A percentile compares a stretch with the other conserved stretches of the same genome.
Evolutionary conservation across 2,329 filamentous ascomycete species (phyloP).

Genomic region (Alternaria sp.): DNA sequence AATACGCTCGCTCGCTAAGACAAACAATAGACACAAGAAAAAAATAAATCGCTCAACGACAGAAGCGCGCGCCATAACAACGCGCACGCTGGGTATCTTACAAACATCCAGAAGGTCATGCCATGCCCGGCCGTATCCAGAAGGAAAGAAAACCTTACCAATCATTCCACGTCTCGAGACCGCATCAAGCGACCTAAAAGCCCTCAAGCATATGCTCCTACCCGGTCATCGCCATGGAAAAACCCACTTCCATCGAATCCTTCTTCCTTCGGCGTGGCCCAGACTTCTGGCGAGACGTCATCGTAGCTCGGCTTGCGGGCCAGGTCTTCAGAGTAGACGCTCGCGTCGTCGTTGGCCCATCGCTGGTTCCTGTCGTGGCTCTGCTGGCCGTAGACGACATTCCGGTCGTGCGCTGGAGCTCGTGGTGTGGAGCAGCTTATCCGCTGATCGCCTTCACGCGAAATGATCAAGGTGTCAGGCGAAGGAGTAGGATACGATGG

Average conservation of each 20-base stretch:
- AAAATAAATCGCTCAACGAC: conserved; percentile 9
- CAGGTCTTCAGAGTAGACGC: conserved; percentile 14
- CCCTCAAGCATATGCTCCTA: conserved; percentile 5
- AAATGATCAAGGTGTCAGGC: conserved; percentile 36
- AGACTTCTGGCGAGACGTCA: conserved; percentile 39
- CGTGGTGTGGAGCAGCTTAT: conserved; percentile 33
- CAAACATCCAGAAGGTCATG: conserved; percentile 9
- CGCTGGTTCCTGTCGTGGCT: background rate
- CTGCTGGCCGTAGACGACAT: background rate
- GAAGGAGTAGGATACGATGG: conserved; percentile 43
- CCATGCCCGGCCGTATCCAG: background rate
- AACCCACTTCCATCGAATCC: conserved; percentile 30
- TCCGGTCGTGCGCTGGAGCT: conserved; percentile 16
- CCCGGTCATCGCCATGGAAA: conserved; percentile 14
- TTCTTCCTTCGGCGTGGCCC: conserved; percentile 50
- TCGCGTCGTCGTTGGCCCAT: conserved; percentile 11
- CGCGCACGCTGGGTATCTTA: conserved; percentile 20
- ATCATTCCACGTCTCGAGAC: background rate
- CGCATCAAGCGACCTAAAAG: background rate
- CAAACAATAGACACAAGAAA: conserved; percentile 9
- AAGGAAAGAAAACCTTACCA: background rate
- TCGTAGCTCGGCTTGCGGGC: conserved; percentile 24
- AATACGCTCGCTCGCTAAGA: background rate
- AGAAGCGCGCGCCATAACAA: conserved; percentile 1
- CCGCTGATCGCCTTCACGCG: conserved; percentile 27